Evolutionary conservation across 2,329 filamentous ascomycete species (phyloP), one percentile per base, ranked within the genome.

Genomic region (Orbilia quercus): DNA sequence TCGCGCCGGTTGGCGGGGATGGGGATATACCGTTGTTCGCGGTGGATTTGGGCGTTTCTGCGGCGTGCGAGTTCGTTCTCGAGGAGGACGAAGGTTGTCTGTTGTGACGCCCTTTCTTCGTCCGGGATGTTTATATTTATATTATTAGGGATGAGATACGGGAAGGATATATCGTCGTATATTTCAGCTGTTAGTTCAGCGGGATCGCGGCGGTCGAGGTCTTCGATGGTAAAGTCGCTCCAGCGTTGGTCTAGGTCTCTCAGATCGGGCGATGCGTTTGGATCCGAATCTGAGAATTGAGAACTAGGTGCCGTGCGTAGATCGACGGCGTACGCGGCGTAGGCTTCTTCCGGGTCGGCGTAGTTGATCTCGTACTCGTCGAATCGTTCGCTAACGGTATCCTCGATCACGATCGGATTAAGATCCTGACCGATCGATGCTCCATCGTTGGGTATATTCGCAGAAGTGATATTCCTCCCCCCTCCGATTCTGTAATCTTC

Each of bases 1-100:
- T 50, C 12, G 1, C 62, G 18, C 31, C 45, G 18, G 20, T 45
- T 42, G 1, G 2, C 23, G 9, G 50, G 62, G 22, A 65, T 50
- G 1, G 62, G 42, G 1, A 16, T 31, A n/a, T 57, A 65, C n/a
- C n/a, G n/a, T n/a, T n/a, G 23, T 34, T 28, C 9, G 42, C 51
- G 1, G 11, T 50, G 42, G 12, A 57, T 57, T 4, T 20, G 6
- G 1, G 18, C 7, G 16, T 57, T 65, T 4, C 62, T 1, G 3
- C n/a, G 23, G 7, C 53, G 31, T n/a, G 53, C 40, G 5, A 22
- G 18, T 11, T 44, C 36, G 2, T 28, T 42, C 9, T 58, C 53
- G 6, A 45, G 16, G 2, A 14, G 18, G 7, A 20, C 11, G 22
- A 45, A 58, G n/a, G n/a, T n/a, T n/a, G n/a, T n/a, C n/a, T n/a